Conservation (phyloP, 2,329 filamentous ascomycete genomes). For the Penicillium sclerotigenum region DNA sequence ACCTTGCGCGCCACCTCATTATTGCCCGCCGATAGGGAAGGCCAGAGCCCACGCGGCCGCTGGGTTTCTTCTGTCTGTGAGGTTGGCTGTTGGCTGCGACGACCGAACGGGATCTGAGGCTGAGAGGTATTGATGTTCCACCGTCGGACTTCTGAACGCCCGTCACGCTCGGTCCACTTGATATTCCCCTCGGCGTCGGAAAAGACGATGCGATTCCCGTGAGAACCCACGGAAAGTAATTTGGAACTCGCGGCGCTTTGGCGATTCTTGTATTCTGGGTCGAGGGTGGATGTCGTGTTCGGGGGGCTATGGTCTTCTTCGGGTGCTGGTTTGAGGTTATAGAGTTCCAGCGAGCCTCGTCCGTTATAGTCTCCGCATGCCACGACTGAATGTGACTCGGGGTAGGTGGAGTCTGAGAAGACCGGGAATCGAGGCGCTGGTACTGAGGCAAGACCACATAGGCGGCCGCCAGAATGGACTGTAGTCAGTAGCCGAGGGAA, state of each 20-base stretch:
- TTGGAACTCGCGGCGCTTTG: constrained; percentile 79
- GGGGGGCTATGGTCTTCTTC: constrained; percentile 28
- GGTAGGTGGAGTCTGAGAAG: constrained; percentile 39
- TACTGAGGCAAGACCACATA: constrained; percentile 69
- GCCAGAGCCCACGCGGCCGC: constrained; percentile 56
- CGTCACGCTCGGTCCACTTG: constrained; percentile 90
- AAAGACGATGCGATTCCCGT: constrained; percentile 77
- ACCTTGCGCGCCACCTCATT: constrained; percentile 77
- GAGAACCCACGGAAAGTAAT: constrained; percentile 73
- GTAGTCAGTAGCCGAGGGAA: constrained; percentile 75
- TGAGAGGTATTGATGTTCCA: constrained; percentile 56
- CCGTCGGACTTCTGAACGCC: constrained; percentile 53
- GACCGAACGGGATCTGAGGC: constrained; percentile 15
- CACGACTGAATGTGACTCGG: constrained; percentile 64
- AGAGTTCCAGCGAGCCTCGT: constrained; percentile 86
- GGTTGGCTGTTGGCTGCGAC: constrained; percentile 10
- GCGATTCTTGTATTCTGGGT: constrained; percentile 64
- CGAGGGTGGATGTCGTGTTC: constrained; percentile 27
- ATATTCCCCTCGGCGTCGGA: constrained; percentile 80
- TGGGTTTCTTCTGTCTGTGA: constrained; percentile 19
- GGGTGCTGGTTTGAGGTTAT: constrained; percentile 44
- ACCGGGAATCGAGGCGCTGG: constrained; percentile 54
- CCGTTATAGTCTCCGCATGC: constrained; percentile 89
- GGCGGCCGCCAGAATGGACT: constrained; percentile 76
- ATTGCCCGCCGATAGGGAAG: constrained; percentile 44